Evolutionary conservation across 495 filamentous ascomycete species (phyloP).

Genomic region (Xylaria castorea): DNA sequence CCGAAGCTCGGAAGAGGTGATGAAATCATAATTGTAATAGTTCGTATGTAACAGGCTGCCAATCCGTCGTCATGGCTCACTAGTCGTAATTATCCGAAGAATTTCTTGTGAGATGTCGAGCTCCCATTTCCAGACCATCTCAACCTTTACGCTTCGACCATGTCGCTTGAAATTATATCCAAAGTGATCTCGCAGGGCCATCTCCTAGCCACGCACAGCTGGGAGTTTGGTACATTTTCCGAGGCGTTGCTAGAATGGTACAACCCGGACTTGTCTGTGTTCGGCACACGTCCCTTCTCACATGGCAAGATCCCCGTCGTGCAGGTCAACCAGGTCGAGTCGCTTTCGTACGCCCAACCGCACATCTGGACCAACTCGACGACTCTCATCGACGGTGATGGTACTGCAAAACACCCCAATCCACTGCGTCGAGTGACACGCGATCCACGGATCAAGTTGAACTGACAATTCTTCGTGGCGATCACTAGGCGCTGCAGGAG

Average conservation of each 20-base stretch:
- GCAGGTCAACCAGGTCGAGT: constrained; percentile 31
- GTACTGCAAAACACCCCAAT: constrained; percentile 30
- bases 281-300: constrained; percentile 52
- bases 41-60: too few relatives aligned
- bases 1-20: too few relatives aligned
- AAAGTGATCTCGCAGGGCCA: constrained; percentile 35
- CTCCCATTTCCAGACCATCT: background rate
- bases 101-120: background rate
- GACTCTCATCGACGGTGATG: constrained; percentile 42
- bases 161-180: constrained; percentile 33
- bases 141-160: background rate
- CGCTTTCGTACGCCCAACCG: constrained; percentile 47
- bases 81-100: too few relatives aligned
- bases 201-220: constrained; percentile 45
- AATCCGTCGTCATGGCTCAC: too few relatives aligned
- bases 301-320: constrained; percentile 46
- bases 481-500: constrained; percentile 42
- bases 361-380: constrained; percentile 41
- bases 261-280: constrained; percentile 51
- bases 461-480: constrained; percentile 18
- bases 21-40: too few relatives aligned
- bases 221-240: constrained; percentile 57
- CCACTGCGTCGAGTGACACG: too few relatives aligned
- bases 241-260: constrained; percentile 58
- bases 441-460: background rate